A percentile compares a stretch with the other conserved stretches of the same genome.
These are phyloP conservation scores for Teratosphaeria nubilosa DNA, from an alignment of 2,329 filamentous ascomycete species.

Conservation along the genomic window DNA sequence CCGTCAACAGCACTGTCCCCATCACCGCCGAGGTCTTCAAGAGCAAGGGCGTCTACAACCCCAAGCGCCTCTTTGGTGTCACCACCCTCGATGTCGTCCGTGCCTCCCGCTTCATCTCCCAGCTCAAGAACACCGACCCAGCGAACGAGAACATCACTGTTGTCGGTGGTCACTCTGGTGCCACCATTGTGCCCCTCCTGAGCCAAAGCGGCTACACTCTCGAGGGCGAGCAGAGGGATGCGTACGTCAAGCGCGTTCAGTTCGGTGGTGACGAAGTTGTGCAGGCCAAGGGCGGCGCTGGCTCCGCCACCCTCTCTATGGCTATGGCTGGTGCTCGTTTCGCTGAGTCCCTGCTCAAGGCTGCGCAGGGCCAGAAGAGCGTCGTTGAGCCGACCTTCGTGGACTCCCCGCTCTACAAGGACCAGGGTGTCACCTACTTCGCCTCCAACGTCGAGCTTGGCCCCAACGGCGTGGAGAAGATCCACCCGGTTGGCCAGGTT, in stretches of 20 bases:
- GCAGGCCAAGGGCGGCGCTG: slow-evolving; percentile 96
- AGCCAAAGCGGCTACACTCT: slow-evolving; percentile 88
- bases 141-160: slow-evolving; percentile 90
- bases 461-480: slow-evolving; percentile 91
- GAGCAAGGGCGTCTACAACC: slow-evolving; percentile 90
- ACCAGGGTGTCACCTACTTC: slow-evolving; percentile 96
- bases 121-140: slow-evolving; percentile 85
- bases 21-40: slow-evolving; percentile 98
- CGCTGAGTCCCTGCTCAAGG: slow-evolving; percentile 88
- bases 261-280: slow-evolving; percentile 99
- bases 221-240: slow-evolving; percentile 60
- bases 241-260: slow-evolving; percentile 88
- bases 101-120: slow-evolving; percentile 92
- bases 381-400: slow-evolving; percentile 95
- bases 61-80: slow-evolving; percentile 97
- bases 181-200: slow-evolving; percentile 96
- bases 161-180: slow-evolving; percentile 91
- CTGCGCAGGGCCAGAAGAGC: slow-evolving; percentile 85
- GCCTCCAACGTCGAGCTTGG: slow-evolving; percentile 90
- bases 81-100: slow-evolving; percentile 98
- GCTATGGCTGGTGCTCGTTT: slow-evolving; percentile 82
- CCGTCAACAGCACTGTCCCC: slow-evolving; percentile 97
- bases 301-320: slow-evolving; percentile 97
- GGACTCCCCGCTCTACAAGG: slow-evolving; percentile 95
- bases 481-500: slow-evolving; percentile 75